phyloP scores from a whole-genome alignment of 768 basidiomycete genomes.

The Lactarius trivialis region DNA sequence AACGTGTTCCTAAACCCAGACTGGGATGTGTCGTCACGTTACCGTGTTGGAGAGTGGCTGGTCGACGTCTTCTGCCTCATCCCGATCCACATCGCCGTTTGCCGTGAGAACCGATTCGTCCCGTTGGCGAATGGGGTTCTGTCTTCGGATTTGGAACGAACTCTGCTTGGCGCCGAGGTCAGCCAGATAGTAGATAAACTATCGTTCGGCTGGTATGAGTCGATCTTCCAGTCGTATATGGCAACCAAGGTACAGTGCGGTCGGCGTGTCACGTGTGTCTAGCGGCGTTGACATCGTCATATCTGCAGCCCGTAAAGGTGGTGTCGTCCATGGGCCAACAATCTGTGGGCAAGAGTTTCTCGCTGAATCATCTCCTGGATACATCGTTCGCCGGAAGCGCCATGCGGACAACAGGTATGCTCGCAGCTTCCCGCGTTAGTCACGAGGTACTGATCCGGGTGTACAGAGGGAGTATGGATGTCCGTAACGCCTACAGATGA shows the following conservation, averaged over 20 bases:
- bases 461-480: conserved; percentile 58
- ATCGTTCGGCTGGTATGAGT: conserved; percentile 61
- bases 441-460: not conserved
- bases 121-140: conserved; percentile 54
- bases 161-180: conserved; percentile 53
- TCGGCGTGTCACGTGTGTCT: not conserved
- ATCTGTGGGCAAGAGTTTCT: conserved; percentile 56
- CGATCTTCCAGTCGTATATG: conserved; percentile 56
- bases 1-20: conserved; percentile 8
- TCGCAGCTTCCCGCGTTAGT: conserved; percentile 35
- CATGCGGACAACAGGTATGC: conserved; percentile 53
- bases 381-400: conserved; percentile 61
- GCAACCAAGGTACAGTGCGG: conserved; percentile 39
- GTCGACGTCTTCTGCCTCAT: conserved; percentile 55
- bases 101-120: conserved; percentile 52
- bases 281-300: not conserved
- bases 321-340: conserved; percentile 68
- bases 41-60: conserved; percentile 53
- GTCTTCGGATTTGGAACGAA: conserved; percentile 44
- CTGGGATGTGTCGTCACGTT: conserved; percentile 36
- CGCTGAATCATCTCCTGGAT: conserved; percentile 54
- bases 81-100: conserved; percentile 57
- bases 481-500: conserved; percentile 56
- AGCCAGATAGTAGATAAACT: conserved; percentile 49
- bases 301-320: conserved; percentile 48